Evolutionary conservation across 352 stramenopile species (phyloP).

Genomic region (Globisporangium recalcitrans): DNA sequence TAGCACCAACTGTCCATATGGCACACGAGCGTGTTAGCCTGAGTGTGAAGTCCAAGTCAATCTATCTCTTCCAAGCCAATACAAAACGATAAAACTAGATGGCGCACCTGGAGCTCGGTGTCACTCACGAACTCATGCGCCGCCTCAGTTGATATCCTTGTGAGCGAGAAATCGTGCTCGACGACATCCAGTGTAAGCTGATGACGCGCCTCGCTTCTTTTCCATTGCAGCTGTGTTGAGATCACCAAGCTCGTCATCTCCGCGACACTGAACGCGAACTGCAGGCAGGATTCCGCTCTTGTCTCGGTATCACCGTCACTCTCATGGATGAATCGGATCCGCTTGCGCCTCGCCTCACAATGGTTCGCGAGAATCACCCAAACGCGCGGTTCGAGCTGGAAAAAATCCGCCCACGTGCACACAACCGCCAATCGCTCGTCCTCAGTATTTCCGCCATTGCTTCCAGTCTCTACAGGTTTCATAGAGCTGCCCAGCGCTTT

Average conservation of each 20-base stretch:
- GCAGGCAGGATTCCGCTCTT: neutral
- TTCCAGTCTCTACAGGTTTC: neutral
- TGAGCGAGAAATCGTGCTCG: conserved; percentile 21
- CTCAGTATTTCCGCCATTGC: neutral
- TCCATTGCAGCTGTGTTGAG: neutral
- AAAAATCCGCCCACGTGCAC: conserved; percentile 25
- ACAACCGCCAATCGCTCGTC: conserved; percentile 2
- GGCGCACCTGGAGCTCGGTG: conserved; percentile 8
- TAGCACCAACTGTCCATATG: conserved; percentile 18
- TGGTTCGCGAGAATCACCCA: conserved; percentile 23
- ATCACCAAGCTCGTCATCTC: conserved; percentile 12
- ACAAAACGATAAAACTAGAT: neutral
- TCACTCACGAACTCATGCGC: neutral
- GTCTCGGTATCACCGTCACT: neutral
- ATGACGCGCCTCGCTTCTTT: neutral
- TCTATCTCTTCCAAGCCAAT: too few relatives aligned
- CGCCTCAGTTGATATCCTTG: conserved; percentile 5
- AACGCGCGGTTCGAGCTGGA: conserved; percentile 22
- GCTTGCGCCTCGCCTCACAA: conserved; percentile 12
- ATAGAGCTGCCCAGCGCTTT: neutral
- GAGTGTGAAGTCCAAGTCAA: neutral
- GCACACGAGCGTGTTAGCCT: neutral
- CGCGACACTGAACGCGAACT: conserved; percentile 13
- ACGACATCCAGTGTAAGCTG: conserved; percentile 18
- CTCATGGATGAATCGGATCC: neutral